Evolutionary conservation across 2,329 filamentous ascomycete genomes (phyloP).

Genomic region (Sclerotiophoma versabilis): DNA sequence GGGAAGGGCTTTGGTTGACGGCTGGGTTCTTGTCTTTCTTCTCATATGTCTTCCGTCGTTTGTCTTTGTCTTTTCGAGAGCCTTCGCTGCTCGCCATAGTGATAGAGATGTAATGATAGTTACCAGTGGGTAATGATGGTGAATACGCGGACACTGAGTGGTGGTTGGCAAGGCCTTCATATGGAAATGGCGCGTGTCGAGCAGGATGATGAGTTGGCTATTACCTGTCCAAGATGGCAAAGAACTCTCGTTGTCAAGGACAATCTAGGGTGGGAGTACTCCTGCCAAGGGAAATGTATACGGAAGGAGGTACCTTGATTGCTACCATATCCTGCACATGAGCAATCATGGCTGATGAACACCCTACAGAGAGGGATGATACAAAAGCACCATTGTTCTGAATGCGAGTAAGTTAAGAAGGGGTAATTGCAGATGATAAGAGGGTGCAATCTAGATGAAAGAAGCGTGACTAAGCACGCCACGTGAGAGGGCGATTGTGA

Average conservation of each 20-base stretch:
- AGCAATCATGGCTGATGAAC: no score
- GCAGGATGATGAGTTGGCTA: neutral
- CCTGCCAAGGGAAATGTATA: neutral
- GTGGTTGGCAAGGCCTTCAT: no score
- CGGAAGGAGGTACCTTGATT: neutral
- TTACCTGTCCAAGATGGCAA: neutral
- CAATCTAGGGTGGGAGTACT: neutral
- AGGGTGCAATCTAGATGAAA: neutral
- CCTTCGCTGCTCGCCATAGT: neutral
- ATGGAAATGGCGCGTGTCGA: neutral
- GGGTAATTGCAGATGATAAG: neutral
- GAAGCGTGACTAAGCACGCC: constrained; percentile 1
- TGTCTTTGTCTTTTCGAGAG: neutral
- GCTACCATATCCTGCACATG: no score
- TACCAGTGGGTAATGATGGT: neutral
- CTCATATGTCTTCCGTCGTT: neutral
- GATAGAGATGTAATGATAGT: neutral
- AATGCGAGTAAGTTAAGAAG: neutral
- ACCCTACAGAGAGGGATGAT: neutral
- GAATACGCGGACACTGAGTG: neutral
- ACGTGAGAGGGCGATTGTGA: constrained; percentile 1
- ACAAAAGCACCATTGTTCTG: neutral
- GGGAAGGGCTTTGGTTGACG: neutral
- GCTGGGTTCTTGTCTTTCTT: no score
- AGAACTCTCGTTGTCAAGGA: neutral